Base-by-base conservation (phyloP, 2,329 filamentous ascomycete genomes). In the Delphinella strobiligena region DNA sequence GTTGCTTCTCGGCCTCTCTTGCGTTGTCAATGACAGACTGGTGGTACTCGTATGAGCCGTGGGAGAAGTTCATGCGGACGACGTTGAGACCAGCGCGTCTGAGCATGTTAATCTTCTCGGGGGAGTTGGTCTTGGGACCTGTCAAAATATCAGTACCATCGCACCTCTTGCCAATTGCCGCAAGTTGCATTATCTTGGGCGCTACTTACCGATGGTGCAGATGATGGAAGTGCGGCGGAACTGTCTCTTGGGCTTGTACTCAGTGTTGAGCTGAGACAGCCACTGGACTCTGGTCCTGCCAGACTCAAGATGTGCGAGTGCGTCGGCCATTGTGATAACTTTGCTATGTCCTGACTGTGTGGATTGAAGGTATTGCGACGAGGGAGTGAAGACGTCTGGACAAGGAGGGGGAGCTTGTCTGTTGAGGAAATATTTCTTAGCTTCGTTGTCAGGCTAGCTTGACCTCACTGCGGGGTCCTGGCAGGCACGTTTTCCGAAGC, bases 21-120 rank as follows among this genome's bases (percentile, higher is more conserved):
- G 89, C 77, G 69, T 98, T 80, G 72, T 98, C 86, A 59, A 98
- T 95, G 61, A 98, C 91, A 47, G 86, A 89, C 74, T 96, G 86
- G 71, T 93, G 88, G 72, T 95, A 98, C 69, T 81, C 88, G 66
- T 96, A 91, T 51, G 80, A 81, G 56, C 85, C 85, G 67, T 93
- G 85, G 50, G 83, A 94, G 64, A 96, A 96, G 82, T 98, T 98
- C 91, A 98, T 98, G 70, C 91, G 89, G 53, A 96, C 91, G 52
- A 98, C 87, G 68, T 96, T 96, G 57, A 96, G 80, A 67, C 91
- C 91, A 50, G 81, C 82, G 59, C 74, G 75, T 63, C 89, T 85
- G 56, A 98, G 83, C 63, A 80, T 75, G 69, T 96, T 96, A 71
- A 98, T 93, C 66, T 87, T 88, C 71, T 95, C 84, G 43, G 88